Evolutionary conservation across 1,284 basidiomycete genomes (phyloP), one percentile per base, ranked within the genome.

Genomic region (Apiotrichum laibachii): DNA sequence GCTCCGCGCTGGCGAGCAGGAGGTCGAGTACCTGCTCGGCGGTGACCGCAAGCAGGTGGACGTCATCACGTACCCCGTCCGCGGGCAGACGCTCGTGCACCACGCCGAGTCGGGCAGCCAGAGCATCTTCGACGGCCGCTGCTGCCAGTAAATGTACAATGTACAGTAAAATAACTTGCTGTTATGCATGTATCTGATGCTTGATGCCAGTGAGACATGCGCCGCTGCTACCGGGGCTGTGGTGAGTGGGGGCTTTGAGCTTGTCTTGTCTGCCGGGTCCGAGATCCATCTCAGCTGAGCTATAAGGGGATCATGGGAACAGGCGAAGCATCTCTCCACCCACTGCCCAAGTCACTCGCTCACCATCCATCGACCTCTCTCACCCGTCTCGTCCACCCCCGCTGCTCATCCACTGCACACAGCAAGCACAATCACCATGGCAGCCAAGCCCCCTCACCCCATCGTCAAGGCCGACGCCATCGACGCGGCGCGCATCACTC

Each of bases 401-500:
- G 26, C 26, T 7, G 26, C 26, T 31, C 26, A 39, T 39, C 37
- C 37, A 39, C 37, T 39, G 2, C 37, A 42, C 40, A 42, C 40
- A 1, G n/a, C n/a, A 18, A 8, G 11, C 40, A 18, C 40, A 15
- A 42, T 5, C 40, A 8, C 40, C 40, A 19, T 21, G 18, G 19
- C 9, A n/a, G n/a, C 43, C 43, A 11, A 31, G 19, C 35, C 34
- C 42, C 66, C 40, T 33, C 54, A 63, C 45, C 67, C 67, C 1
- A 55, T 69, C 22, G 33, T 67, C 26, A 64, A 59, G 45, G 59
- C 63, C 10, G 57, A 53, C 6, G 55, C 53, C 10, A 69, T 67
- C 21, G 56, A 62, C 2, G 53, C 56, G 2, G 53, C 51, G 16
- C 47, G 63, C 46, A 34, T 34, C 15, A 16, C 50, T 2, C 47